Conservation (phyloP, 352 stramenopile genomes). For the Phytophthora pistaciae region DNA sequence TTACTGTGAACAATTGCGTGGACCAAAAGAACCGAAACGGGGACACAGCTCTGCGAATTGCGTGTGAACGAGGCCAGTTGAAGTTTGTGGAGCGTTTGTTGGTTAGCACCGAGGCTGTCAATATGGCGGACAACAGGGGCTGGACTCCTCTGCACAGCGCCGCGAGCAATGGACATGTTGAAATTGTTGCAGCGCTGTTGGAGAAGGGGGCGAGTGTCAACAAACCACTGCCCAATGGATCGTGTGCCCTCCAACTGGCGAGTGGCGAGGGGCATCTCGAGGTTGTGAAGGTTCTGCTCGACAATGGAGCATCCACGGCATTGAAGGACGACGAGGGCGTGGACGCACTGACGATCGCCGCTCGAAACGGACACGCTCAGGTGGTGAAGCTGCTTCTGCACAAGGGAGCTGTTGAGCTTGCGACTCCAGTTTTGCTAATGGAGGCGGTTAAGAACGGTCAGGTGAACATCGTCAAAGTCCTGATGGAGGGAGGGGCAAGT, state of each 20-base stretch:
- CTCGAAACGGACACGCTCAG: not conserved
- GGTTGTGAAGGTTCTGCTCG: not conserved
- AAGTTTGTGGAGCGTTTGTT: not conserved
- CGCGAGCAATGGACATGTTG: not conserved
- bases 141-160: constrained; percentile 1
- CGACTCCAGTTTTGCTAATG: not conserved
- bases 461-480: not conserved
- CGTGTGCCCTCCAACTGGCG: not conserved
- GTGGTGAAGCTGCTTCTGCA: not conserved
- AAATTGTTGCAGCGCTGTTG: constrained; percentile 1
- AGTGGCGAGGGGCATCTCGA: not conserved
- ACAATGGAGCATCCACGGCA: not conserved
- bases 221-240: not conserved
- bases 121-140: not conserved
- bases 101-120: not conserved
- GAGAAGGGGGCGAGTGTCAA: not conserved
- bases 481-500: not conserved
- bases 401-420: not conserved
- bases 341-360: not conserved
- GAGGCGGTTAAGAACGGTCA: not conserved
- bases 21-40: constrained; percentile 1
- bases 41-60: not conserved
- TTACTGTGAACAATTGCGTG: not conserved
- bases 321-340: not conserved
- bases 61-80: not conserved